Conservation (phyloP, 73 alveolate species). For the Blepharisma japonicum region DNA sequence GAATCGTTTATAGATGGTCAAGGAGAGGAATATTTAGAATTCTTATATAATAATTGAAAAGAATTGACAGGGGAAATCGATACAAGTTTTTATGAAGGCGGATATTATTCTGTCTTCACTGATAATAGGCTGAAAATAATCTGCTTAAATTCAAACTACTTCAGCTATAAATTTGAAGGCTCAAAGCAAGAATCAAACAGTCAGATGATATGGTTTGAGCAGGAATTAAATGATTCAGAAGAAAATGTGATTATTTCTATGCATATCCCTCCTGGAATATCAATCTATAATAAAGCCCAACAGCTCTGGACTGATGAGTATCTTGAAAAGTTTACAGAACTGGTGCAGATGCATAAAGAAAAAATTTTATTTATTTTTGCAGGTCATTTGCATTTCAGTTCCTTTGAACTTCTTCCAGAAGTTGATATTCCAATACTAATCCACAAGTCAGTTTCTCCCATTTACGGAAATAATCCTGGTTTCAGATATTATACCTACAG, state of each 20-base stretch:
- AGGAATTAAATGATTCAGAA: background rate
- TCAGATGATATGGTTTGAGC: background rate
- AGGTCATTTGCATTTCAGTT: background rate
- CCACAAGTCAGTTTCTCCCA: slow-evolving; percentile 7
- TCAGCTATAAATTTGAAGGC: background rate
- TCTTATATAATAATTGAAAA: background rate
- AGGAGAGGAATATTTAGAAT: background rate
- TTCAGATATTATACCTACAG: background rate
- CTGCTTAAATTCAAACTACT: background rate
- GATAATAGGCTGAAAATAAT: background rate
- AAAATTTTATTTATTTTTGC: slow-evolving; percentile 4
- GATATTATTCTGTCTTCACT: background rate
- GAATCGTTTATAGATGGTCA: background rate
- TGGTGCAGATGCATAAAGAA: background rate
- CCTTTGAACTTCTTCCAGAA: background rate
- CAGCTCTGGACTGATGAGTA: background rate
- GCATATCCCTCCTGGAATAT: slow-evolving; percentile 28
- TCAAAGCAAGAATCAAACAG: background rate
- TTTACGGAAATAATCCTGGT: slow-evolving; percentile 22
- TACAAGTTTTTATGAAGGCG: background rate
- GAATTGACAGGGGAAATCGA: background rate
- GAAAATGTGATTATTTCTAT: background rate
- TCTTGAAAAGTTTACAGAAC: background rate
- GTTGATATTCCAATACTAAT: background rate
- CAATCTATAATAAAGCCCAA: background rate